Conservation (phyloP, 1,284 basidiomycete species). For the Ceratobasidium sp. region DNA sequence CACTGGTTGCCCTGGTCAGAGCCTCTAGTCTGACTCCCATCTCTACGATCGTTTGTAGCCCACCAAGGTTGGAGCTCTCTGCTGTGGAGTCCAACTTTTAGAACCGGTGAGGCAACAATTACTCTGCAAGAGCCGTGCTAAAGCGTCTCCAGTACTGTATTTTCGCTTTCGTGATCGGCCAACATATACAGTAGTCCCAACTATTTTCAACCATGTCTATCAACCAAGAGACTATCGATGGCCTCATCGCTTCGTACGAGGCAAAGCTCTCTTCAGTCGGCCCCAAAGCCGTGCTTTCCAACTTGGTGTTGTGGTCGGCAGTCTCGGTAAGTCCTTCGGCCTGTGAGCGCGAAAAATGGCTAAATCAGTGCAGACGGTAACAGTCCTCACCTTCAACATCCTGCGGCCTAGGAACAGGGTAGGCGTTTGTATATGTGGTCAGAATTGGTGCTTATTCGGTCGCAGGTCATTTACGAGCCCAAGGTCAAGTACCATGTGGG, state of each 20-base stretch:
- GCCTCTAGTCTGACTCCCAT: neutral
- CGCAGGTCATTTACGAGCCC: constrained; percentile 83
- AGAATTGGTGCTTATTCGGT: neutral
- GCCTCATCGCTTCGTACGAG: constrained; percentile 46
- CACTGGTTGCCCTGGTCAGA: constrained; percentile 30
- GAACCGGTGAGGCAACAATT: neutral
- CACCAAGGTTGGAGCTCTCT: neutral
- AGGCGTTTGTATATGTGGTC: constrained; percentile 37
- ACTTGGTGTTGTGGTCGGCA: constrained; percentile 74
- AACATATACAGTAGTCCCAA: constrained; percentile 6
- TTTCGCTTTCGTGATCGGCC: constrained; percentile 16
- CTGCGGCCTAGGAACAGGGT: constrained; percentile 82
- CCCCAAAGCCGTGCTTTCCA: constrained; percentile 81
- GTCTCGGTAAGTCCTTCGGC: constrained; percentile 62
- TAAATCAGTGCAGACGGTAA: constrained; percentile 56
- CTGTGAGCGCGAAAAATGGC: constrained; percentile 28
- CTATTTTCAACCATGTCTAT: constrained; percentile 43
- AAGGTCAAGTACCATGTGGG: constrained; percentile 87
- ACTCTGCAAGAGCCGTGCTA: neutral
- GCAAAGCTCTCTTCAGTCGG: constrained; percentile 48
- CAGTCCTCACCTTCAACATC: constrained; percentile 74
- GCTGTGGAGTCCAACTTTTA: neutral
- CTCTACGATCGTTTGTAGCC: neutral
- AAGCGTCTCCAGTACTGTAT: constrained; percentile 8
- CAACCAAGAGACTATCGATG: constrained; percentile 42